These are phyloP conservation scores for Evernia prunastri DNA, from an alignment of 495 filamentous ascomycete genomes.

Conservation along the genomic window DNA sequence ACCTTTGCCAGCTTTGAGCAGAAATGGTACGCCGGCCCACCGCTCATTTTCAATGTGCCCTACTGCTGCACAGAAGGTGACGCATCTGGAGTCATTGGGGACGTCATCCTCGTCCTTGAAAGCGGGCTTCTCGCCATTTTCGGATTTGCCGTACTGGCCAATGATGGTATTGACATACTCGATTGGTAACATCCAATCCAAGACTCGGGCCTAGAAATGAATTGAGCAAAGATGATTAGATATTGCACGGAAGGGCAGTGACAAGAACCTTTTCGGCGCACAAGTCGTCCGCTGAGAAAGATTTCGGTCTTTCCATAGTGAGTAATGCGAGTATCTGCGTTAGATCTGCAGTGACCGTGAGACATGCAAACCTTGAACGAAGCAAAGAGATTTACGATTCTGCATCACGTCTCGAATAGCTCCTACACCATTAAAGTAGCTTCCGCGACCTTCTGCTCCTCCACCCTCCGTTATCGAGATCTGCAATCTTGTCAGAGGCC, in stretches of 20 bases:
- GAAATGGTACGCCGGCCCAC: constrained; percentile 83
- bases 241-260: background rate
- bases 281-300: constrained; percentile 94
- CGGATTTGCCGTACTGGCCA: constrained; percentile 74
- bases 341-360: constrained; percentile 48
- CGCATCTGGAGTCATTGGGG: constrained; percentile 73
- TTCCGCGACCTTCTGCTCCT: constrained; percentile 93
- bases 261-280: constrained; percentile 80
- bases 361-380: background rate
- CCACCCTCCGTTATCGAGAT: constrained; percentile 99
- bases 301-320: constrained; percentile 96
- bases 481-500: constrained; percentile 31
- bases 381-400: constrained; percentile 53
- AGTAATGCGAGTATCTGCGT: constrained; percentile 91
- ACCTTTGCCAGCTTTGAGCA: constrained; percentile 78
- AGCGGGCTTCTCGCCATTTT: constrained; percentile 72
- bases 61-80: constrained; percentile 80
- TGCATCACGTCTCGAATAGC: constrained; percentile 99
- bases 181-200: constrained; percentile 70
- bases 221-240: background rate
- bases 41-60: constrained; percentile 84
- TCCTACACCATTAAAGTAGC: constrained; percentile 97
- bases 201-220: constrained; percentile 45
- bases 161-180: constrained; percentile 85
- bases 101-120: constrained; percentile 89